Evolutionary conservation across 768 basidiomycete genomes (phyloP), one percentile per base, ranked within the genome.

Genomic region (Boletus rubescentipes): DNA sequence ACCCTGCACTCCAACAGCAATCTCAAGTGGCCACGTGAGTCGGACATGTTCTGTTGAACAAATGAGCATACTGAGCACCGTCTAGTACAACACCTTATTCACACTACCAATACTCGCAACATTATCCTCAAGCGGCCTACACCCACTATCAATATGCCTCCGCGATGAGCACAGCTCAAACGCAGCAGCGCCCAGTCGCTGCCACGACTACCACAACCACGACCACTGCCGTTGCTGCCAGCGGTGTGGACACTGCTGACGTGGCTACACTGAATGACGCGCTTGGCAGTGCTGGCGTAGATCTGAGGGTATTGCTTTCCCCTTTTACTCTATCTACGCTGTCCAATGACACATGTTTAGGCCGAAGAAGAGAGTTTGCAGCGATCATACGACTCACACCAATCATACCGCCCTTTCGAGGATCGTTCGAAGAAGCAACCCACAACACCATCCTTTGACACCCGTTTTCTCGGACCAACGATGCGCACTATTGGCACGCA

Each of bases 341-440:
- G 14, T 34, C 11, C 49, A n/a, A 60, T 36, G 45, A 30, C 36
- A 30, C 18, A 30, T 39, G 34, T 20, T n/a, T 62, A 93, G 90
- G 92, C 92, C 0, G 92, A 93, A 69, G 91, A 93, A 73, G 92
- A 93, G 67, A 78, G 81, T 4, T 72, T 93, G 6, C 89, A 91
- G 60, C 78, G 87, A 37, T 74, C 78, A 4, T 78, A 85, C 51
- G 82, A 85, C 54, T 79, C 78, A 40, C 85, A 84, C 57, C 79
- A 82, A 41, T 55, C 80, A 16, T 87, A 85, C 64, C 82, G 87
- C 12, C 70, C 81, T 1, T 85, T 82, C 62, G 87, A 90, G 68
- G 92, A 93, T 71, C 86, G 91, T 12, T 81, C 86, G 4, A 82
- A 82, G 43, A 91, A 89, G 65, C 91, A 93, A 65, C 84, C 89